Evolutionary conservation across 2,329 filamentous ascomycete species (phyloP).

Genomic region (Bipolaris gigantea): DNA sequence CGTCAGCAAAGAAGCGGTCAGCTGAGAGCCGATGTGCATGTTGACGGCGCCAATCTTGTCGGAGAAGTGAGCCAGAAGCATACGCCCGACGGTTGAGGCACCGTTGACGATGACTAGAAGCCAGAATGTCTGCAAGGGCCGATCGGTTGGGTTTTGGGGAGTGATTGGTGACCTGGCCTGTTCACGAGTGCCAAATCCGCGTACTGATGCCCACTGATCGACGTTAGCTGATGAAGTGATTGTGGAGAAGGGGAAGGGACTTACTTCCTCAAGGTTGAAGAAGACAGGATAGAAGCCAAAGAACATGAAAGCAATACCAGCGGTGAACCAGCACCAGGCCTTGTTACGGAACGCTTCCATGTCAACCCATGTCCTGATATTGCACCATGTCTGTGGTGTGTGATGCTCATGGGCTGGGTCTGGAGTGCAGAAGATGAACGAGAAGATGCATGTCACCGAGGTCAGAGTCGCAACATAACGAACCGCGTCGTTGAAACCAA

Average conservation of each 20-base stretch:
- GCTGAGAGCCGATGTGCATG: constrained; percentile 50
- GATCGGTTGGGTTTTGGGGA: constrained; percentile 20
- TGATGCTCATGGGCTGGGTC: constrained; percentile 48
- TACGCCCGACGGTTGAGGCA: constrained; percentile 51
- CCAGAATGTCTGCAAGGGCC: constrained; percentile 52
- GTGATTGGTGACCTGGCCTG: constrained; percentile 14
- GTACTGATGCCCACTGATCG: constrained; percentile 49
- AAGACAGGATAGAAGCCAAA: constrained; percentile 57
- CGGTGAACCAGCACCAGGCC: constrained; percentile 50
- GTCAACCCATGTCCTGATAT: constrained; percentile 49
- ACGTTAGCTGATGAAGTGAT: constrained; percentile 16
- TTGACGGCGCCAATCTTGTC: constrained; percentile 51
- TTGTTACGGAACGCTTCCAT: constrained; percentile 48
- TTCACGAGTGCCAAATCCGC: constrained; percentile 47
- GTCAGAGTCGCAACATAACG: constrained; percentile 49
- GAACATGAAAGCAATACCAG: constrained; percentile 52
- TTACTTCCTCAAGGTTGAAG: constrained; percentile 56
- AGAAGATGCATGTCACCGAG: constrained; percentile 45
- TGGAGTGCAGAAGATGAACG: constrained; percentile 49
- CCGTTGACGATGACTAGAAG: constrained; percentile 56
- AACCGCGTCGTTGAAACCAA: constrained; percentile 52
- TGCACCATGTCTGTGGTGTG: constrained; percentile 45
- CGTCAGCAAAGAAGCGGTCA: constrained; percentile 48
- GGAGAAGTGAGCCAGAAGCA: constrained; percentile 50
- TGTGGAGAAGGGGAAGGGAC: constrained; percentile 2